phyloP scores from a whole-genome alignment of 768 basidiomycete genomes.

The Trichaptum fuscoviolaceum region DNA sequence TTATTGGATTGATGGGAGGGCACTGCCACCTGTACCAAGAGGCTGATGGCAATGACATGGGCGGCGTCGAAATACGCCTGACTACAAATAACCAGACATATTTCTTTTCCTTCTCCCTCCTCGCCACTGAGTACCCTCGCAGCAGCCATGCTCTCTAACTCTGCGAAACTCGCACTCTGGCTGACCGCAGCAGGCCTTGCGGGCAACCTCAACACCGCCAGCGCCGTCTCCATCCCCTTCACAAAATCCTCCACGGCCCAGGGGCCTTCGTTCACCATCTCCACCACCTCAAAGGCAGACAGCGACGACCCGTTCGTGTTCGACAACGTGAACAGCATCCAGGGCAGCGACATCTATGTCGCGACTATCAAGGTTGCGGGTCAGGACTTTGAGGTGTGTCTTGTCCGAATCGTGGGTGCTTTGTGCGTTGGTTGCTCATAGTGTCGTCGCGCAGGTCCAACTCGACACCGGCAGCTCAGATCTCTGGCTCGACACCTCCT shows the following conservation, averaged over 20 bases:
- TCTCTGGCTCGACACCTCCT: slow-evolving; percentile 3
- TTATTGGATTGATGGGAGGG: too few species aligned
- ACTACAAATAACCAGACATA: too few species aligned
- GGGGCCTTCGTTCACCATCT: background rate
- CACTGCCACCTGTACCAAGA: too few species aligned
- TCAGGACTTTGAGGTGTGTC: background rate
- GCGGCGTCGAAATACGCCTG: too few species aligned
- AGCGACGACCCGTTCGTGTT: background rate
- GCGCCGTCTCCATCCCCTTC: slow-evolving; percentile 4
- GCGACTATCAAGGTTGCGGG: background rate
- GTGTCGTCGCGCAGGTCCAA: background rate
- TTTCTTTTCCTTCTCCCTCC: too few species aligned
- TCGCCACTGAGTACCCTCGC: too few species aligned
- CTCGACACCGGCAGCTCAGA: slow-evolving; percentile 5
- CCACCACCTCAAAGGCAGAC: background rate
- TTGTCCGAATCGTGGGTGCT: background rate
- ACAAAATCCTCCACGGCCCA: background rate
- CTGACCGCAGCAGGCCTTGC: too few species aligned
- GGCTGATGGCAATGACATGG: too few species aligned
- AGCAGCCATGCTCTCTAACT: too few species aligned
- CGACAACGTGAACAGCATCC: slow-evolving; percentile 3
- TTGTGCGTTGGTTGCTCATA: background rate
- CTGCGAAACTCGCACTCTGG: too few species aligned
- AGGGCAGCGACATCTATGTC: slow-evolving; percentile 5
- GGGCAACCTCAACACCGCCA: background rate